phyloP scores from a whole-genome alignment of 2,329 filamentous ascomycete species.

The Decorospora gaudefroyi region DNA sequence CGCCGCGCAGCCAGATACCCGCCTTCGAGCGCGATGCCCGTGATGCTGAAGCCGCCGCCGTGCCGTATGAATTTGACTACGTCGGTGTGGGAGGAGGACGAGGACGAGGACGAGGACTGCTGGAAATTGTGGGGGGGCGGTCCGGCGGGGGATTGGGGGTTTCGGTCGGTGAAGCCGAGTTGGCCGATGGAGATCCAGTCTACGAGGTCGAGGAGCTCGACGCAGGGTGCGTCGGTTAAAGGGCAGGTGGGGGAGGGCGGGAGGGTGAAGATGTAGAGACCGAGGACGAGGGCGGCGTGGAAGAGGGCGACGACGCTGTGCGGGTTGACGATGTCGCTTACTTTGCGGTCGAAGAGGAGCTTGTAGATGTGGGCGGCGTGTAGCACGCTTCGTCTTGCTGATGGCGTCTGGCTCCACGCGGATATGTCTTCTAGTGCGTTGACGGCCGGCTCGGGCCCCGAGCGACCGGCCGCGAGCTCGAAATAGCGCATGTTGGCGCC shows the following conservation, averaged over 20 bases:
- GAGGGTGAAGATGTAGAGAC: constrained; percentile 58
- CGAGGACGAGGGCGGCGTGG: constrained; percentile 57
- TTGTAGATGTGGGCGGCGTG: constrained; percentile 60
- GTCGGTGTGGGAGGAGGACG: too few relatives aligned
- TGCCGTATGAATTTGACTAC: constrained; percentile 54
- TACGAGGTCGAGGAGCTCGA: constrained; percentile 57
- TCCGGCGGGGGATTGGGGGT: constrained; percentile 18
- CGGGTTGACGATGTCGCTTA: constrained; percentile 58
- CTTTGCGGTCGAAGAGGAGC: constrained; percentile 56
- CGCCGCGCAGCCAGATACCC: constrained; percentile 58
- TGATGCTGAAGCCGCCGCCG: constrained; percentile 55
- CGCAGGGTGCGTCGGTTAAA: constrained; percentile 32
- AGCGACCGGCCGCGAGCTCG: constrained; percentile 57
- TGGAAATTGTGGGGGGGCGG: background rate
- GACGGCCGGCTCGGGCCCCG: constrained; percentile 53
- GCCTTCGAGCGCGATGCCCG: constrained; percentile 54
- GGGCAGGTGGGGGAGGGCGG: constrained; percentile 40
- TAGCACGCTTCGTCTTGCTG: constrained; percentile 56
- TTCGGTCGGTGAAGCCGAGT: constrained; percentile 53
- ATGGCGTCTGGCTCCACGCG: constrained; percentile 56
- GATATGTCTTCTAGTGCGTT: constrained; percentile 58
- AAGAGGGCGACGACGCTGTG: constrained; percentile 58
- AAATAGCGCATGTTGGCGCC: constrained; percentile 59
- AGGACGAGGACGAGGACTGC: constrained; percentile 7
- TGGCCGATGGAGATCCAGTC: constrained; percentile 56